Base-by-base conservation (phyloP, 768 basidiomycete genomes). In the Strobilomyces dryophilus region DNA sequence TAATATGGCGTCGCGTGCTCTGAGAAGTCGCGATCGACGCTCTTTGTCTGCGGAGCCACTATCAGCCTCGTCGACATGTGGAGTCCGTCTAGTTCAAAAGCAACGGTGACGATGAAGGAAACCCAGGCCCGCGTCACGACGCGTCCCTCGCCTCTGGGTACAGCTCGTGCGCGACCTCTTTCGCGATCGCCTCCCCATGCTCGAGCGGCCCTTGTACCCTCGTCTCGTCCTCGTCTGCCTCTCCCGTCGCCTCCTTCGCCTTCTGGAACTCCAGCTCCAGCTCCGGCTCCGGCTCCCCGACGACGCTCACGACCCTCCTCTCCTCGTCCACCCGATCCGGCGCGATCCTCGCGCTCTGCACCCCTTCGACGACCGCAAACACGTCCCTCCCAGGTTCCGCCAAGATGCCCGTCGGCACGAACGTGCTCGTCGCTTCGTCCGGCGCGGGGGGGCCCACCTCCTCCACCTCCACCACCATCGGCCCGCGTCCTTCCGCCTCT, bases 331-430 rank as follows among this genome's bases (percentile, higher is more conserved):
- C 43, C 1, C 24, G 20, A 4, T 55, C 61, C 8, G 58, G 44
- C 29, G 56, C 58, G 15, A 47, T 53, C 18, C 21, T 29, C 20
- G 53, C 55, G 0, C 84, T 86, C 70, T 79, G 80, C 39, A 73
- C 63, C 44, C 81, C 77, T 44, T 74, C 74, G 17, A 67, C 71
- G 1, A 71, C 73, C 29, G 76, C 86, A 61, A 92, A 92, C 53
- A 91, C 76, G 63, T 92, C 84, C 15, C 71, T 76, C 0, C 91
- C 90, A 1, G 91, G 90, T 59, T 89, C 89, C 0, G 86, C 76
- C 46, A 80, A 72, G 51, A 80, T 78, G 11, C 78, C 80, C 20
- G 75, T 69, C 12, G 76, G 72, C 3, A 76, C 56, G 0, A 72
- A 66, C 14, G 81, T 75, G 9, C 62, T 71, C 43, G 62, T 71